A percentile compares a stretch with the other conserved stretches of the same genome.
phyloP scores from a whole-genome alignment of 495 filamentous ascomycete species.

The Trichoderma orchidacearum region DNA sequence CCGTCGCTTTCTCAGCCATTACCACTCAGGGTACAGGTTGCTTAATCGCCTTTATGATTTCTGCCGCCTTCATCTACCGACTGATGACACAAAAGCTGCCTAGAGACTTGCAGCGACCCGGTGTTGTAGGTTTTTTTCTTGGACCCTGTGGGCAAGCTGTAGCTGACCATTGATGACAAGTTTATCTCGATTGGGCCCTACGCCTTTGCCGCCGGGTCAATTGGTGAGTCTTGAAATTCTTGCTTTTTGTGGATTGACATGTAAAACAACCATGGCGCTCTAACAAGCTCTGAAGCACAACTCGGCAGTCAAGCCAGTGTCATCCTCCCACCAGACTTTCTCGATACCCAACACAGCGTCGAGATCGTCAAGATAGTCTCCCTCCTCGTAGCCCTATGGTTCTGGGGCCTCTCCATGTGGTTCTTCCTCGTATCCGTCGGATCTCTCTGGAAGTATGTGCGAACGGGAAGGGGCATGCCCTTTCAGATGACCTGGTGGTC shows the following conservation, averaged over 20 bases:
- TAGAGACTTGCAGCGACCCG: conserved; percentile 58
- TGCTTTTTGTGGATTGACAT: neutral
- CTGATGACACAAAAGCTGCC: conserved; percentile 89
- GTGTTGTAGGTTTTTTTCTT: conserved; percentile 35
- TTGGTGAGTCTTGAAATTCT: conserved; percentile 18
- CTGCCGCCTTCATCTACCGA: conserved; percentile 73
- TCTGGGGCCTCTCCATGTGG: conserved; percentile 77
- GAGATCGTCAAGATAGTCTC: conserved; percentile 25
- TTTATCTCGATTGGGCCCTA: conserved; percentile 73
- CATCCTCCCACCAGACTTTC: conserved; percentile 25
- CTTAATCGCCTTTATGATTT: conserved; percentile 73
- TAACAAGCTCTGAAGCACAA: conserved; percentile 13
- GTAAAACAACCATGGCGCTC: neutral
- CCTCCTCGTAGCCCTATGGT: conserved; percentile 50
- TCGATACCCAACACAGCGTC: conserved; percentile 19
- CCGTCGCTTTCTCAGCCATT: conserved; percentile 57
- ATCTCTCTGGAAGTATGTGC: conserved; percentile 61
- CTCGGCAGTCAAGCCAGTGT: conserved; percentile 24
- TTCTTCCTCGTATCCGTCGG: conserved; percentile 73
- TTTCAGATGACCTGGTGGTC: conserved; percentile 87
- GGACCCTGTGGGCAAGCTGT: neutral
- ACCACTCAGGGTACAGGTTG: conserved; percentile 76
- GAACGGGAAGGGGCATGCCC: conserved; percentile 35
- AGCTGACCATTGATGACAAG: conserved; percentile 6
- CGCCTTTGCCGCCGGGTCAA: conserved; percentile 63